These are phyloP conservation scores for Penicillium freii DNA, from an alignment of 2,329 filamentous ascomycete genomes.

Conservation along the genomic window DNA sequence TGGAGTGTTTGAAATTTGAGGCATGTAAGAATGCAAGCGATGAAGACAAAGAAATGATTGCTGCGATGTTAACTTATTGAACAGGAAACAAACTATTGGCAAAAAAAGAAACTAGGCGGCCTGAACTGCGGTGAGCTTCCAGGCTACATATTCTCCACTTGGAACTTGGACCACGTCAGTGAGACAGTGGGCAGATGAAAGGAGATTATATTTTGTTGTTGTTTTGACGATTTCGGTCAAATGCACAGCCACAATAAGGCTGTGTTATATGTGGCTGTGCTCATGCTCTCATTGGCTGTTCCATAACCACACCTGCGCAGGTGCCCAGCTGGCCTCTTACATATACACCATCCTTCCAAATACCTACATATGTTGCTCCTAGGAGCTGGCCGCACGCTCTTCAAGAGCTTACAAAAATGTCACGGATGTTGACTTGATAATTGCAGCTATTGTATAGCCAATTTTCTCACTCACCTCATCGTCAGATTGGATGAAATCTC, in stretches of 20 bases:
- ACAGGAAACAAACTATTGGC: slow-evolving; percentile 1
- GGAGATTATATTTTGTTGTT: background rate
- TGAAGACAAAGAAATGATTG: background rate
- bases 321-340: background rate
- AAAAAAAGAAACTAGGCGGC: slow-evolving; percentile 2
- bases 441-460: too few relatives aligned
- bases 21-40: slow-evolving; percentile 48
- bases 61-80: background rate
- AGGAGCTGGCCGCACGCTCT: too few relatives aligned
- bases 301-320: background rate
- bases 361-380: too few relatives aligned
- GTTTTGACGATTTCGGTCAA: background rate
- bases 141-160: slow-evolving; percentile 6
- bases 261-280: background rate
- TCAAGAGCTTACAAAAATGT: too few relatives aligned
- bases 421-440: too few relatives aligned
- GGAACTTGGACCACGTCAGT: background rate
- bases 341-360: background rate
- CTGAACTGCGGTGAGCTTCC: slow-evolving; percentile 10
- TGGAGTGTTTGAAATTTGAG: slow-evolving; percentile 70
- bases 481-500: too few relatives aligned
- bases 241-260: background rate
- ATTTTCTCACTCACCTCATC: too few relatives aligned
- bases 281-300: background rate
- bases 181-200: background rate